These are phyloP conservation scores for Pseudogymnoascus sp. DNA, from an alignment of 2,329 filamentous ascomycete genomes.

Conservation along the genomic window DNA sequence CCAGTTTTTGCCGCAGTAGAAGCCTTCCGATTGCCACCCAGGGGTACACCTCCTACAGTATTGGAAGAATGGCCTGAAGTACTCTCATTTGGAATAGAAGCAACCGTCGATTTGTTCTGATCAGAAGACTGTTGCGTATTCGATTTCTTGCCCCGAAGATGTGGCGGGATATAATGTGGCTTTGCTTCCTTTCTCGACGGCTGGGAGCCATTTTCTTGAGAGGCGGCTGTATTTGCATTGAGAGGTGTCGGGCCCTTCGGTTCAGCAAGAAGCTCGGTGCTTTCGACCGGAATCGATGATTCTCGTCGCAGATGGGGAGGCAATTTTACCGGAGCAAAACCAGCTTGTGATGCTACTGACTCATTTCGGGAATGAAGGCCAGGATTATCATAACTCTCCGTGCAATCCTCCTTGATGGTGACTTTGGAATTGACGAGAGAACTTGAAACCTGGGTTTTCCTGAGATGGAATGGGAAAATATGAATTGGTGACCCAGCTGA, in stretches of 20 bases:
- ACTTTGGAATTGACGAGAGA: neutral
- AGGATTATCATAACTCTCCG: neutral
- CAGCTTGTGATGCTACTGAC: neutral
- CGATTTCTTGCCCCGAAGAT: constrained; percentile 9
- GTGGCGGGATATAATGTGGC: constrained; percentile 7
- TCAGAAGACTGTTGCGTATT: neutral
- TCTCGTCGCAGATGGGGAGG: neutral
- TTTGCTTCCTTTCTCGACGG: neutral
- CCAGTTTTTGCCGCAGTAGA: neutral
- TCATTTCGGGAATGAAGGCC: neutral
- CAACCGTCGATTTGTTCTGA: neutral
- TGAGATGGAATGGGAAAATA: neutral
- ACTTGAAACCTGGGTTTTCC: neutral
- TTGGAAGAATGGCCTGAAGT: neutral
- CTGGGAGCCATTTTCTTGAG: neutral
- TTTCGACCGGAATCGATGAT: neutral
- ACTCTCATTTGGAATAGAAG: neutral
- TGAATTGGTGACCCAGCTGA: constrained; percentile 1
- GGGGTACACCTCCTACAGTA: neutral
- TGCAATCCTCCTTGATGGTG: neutral
- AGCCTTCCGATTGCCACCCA: neutral
- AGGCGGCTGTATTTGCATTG: neutral
- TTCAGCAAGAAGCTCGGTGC: neutral
- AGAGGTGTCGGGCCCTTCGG: neutral
- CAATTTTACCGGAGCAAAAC: neutral